A percentile compares a stretch with the other conserved stretches of the same genome.
Evolutionary conservation across 192 early-diverging fungal genomes (phyloP).

Genomic region (Diversispora eburnea): DNA sequence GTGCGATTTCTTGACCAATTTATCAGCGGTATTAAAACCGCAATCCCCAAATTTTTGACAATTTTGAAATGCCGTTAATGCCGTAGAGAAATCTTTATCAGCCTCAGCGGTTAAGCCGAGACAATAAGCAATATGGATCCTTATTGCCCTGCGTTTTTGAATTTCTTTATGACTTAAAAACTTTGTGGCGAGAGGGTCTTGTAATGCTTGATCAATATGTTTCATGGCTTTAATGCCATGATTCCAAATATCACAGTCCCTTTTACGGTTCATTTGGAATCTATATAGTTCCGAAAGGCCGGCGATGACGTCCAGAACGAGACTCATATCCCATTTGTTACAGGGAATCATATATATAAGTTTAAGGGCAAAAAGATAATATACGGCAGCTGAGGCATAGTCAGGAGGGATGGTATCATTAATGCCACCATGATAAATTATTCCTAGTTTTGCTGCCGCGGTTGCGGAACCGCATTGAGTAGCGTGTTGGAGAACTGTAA

Average conservation of each 20-base stretch:
- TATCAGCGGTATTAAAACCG: slow-evolving; percentile 11
- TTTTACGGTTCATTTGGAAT: neutral
- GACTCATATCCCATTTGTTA: neutral
- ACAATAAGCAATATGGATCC: slow-evolving; percentile 12
- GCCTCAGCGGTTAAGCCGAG: neutral
- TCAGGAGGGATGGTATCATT: neutral
- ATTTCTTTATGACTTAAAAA: neutral
- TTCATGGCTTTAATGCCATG: neutral
- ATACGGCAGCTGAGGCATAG: neutral
- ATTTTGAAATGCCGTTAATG: neutral
- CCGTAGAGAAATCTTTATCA: neutral
- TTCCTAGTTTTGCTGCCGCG: slow-evolving; percentile 1
- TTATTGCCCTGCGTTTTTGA: neutral
- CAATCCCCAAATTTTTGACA: neutral
- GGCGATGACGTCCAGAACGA: neutral
- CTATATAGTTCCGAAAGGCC: slow-evolving; percentile 4
- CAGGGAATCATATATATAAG: neutral
- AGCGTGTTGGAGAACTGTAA: neutral
- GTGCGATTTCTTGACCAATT: slow-evolving; percentile 1
- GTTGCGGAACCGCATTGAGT: neutral
- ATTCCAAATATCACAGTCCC: slow-evolving; percentile 8
- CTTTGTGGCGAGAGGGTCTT: neutral
- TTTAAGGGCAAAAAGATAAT: slow-evolving; percentile 13
- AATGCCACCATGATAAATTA: neutral
- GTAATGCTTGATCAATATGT: neutral